Conservation (phyloP, 1,284 basidiomycete species). For the Pterulicium gracile region DNA sequence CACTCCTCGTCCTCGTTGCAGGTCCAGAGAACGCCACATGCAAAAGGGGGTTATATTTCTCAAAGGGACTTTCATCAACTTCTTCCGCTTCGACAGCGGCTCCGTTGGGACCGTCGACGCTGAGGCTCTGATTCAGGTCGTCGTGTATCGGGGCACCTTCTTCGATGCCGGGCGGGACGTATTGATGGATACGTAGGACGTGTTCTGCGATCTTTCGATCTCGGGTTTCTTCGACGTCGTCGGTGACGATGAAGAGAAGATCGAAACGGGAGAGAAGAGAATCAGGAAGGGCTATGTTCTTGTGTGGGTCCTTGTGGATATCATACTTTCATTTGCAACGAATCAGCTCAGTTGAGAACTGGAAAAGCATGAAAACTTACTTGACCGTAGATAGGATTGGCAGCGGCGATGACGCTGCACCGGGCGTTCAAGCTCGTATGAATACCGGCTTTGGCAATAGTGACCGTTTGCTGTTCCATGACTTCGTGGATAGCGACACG, state of each 20-base stretch:
- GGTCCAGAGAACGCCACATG: slow-evolving; percentile 70
- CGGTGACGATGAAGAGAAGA: slow-evolving; percentile 94
- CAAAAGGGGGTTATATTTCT: slow-evolving; percentile 94
- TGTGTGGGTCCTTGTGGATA: slow-evolving; percentile 98
- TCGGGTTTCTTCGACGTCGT: slow-evolving; percentile 92
- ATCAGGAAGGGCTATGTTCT: slow-evolving; percentile 97
- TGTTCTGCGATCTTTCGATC: slow-evolving; percentile 97
- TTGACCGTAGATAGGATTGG: slow-evolving; percentile 98
- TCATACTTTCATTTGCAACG: slow-evolving; percentile 70
- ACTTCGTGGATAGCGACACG: slow-evolving; percentile 99
- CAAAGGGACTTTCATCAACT: slow-evolving; percentile 75
- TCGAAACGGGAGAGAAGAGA: slow-evolving; percentile 99
- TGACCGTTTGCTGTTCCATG: slow-evolving; percentile 99
- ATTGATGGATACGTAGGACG: slow-evolving; percentile 95
- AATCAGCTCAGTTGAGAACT: slow-evolving; percentile 8
- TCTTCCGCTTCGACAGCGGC: slow-evolving; percentile 43
- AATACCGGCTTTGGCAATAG: slow-evolving; percentile 98
- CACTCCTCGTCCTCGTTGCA: slow-evolving; percentile 45
- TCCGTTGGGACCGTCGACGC: slow-evolving; percentile 67
- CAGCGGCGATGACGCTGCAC: slow-evolving; percentile 96
- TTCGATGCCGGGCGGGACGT: slow-evolving; percentile 92
- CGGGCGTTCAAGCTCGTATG: slow-evolving; percentile 97
- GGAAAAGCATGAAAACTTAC: slow-evolving; percentile 28
- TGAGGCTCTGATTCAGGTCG: slow-evolving; percentile 78
- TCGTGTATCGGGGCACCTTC: slow-evolving; percentile 88